phyloP scores from a whole-genome alignment of 352 stramenopile genomes.

The Thraustotheca clavata region DNA sequence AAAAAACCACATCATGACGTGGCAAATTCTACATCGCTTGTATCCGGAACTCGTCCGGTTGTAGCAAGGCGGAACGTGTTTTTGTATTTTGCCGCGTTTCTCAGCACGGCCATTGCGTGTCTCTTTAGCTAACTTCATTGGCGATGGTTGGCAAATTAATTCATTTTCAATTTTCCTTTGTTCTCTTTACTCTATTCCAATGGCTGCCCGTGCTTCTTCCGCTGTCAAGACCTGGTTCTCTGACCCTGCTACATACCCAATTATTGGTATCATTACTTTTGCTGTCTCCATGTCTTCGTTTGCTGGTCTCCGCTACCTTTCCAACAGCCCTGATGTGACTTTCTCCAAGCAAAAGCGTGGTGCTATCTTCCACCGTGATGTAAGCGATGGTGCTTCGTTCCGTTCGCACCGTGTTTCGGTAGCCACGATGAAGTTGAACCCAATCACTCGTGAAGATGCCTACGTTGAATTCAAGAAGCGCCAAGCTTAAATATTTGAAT shows the following conservation, averaged over 20 bases:
- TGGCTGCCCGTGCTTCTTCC: background rate
- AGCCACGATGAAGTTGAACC: slow-evolving; percentile 1
- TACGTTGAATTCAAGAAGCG: slow-evolving; percentile 18
- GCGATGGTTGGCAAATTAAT: background rate
- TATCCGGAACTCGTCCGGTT: background rate
- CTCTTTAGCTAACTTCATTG: background rate
- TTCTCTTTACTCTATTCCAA: background rate
- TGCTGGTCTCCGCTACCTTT: slow-evolving; percentile 4
- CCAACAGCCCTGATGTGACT: background rate
- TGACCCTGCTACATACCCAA: slow-evolving; percentile 14
- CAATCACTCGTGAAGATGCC: background rate
- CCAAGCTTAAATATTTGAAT: background rate
- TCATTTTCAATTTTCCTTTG: background rate
- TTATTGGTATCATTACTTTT: slow-evolving; percentile 9
- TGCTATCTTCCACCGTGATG: background rate
- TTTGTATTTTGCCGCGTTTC: background rate
- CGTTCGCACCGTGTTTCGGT: slow-evolving; percentile 8
- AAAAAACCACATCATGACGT: too few relatives aligned
- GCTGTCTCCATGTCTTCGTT: background rate
- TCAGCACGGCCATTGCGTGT: background rate
- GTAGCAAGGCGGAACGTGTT: background rate
- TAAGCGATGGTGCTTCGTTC: background rate
- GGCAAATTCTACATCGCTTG: too few relatives aligned
- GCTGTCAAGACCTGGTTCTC: slow-evolving; percentile 18
- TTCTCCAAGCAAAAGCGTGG: slow-evolving; percentile 3